Conservation (phyloP, 2,329 filamentous ascomycete species). For the Metarhizium sp. region DNA sequence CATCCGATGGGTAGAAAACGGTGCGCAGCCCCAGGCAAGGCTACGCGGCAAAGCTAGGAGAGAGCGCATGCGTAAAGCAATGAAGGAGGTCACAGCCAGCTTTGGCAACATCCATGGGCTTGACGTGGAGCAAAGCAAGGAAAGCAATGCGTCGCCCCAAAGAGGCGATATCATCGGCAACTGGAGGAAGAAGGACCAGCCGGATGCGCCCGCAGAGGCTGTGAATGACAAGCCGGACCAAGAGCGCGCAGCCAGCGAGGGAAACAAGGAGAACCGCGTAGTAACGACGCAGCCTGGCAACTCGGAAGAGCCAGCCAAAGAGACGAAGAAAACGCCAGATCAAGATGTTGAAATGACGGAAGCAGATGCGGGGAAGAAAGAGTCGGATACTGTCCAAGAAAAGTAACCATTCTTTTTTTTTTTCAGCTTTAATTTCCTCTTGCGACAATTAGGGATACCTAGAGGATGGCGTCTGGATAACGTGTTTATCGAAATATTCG, state of each 20-base stretch:
- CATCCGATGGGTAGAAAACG: conserved; percentile 76
- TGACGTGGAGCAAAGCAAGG: conserved; percentile 16
- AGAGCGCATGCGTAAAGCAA: conserved; percentile 47
- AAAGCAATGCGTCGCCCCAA: conserved; percentile 12
- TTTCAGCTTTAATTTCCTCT: not conserved
- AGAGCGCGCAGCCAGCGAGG: conserved; percentile 22
- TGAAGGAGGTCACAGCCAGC: conserved; percentile 38
- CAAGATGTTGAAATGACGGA: conserved; percentile 26
- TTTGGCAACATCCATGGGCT: conserved; percentile 21
- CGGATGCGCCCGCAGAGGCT: conserved; percentile 11
- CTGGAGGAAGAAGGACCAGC: conserved; percentile 23
- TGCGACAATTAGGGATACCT: not conserved
- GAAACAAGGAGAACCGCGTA: conserved; percentile 38
- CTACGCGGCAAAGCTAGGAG: conserved; percentile 46
- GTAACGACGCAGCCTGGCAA: conserved; percentile 6
- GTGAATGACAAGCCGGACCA: conserved; percentile 18
- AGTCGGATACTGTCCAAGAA: conserved; percentile 4
- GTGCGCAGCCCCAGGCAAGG: conserved; percentile 50
- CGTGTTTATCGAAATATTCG: not conserved
- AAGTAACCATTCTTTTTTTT: conserved; percentile 5
- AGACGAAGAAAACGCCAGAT: conserved; percentile 5
- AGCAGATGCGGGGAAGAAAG: conserved; percentile 3
- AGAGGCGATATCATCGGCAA: conserved; percentile 22
- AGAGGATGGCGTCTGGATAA: not conserved
- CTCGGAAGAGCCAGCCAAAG: conserved; percentile 5